These are phyloP conservation scores for Aspergillus asperescens DNA, from an alignment of 495 filamentous ascomycete genomes.

Conservation along the genomic window DNA sequence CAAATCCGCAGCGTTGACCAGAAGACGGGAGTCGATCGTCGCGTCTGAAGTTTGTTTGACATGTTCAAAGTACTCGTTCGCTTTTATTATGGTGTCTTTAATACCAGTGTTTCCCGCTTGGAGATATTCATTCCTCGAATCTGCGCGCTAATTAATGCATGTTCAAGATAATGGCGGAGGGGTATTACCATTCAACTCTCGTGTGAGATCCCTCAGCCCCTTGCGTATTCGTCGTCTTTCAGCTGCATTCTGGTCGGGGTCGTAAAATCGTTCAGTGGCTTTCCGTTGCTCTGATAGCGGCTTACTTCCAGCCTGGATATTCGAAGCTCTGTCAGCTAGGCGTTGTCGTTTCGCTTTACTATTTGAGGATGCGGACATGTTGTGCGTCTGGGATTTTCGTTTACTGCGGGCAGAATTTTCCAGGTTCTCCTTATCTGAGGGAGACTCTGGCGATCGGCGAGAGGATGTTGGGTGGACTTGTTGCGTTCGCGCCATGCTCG, in stretches of 20 bases:
- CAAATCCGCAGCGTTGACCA: slow-evolving; percentile 73
- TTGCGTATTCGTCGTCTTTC: slow-evolving; percentile 67
- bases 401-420: slow-evolving; percentile 10
- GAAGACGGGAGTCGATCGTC: slow-evolving; percentile 76
- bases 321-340: slow-evolving; percentile 32
- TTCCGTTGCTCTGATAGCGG: slow-evolving; percentile 23
- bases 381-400: slow-evolving; percentile 24
- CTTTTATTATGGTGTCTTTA: slow-evolving; percentile 53
- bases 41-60: slow-evolving; percentile 94
- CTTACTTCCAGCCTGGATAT: slow-evolving; percentile 22
- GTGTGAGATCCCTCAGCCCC: slow-evolving; percentile 59
- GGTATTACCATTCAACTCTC: slow-evolving; percentile 57
- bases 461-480: slow-evolving; percentile 20
- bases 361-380: slow-evolving; percentile 28
- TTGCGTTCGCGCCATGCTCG: slow-evolving; percentile 29
- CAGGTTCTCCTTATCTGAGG: slow-evolving; percentile 60
- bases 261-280: slow-evolving; percentile 55
- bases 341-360: slow-evolving; percentile 38
- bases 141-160: slow-evolving; percentile 29
- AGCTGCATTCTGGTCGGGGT: slow-evolving; percentile 83
- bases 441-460: slow-evolving; percentile 31
- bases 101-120: slow-evolving; percentile 57
- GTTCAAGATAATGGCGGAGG: background rate
- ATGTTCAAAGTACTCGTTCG: slow-evolving; percentile 57
- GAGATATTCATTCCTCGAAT: slow-evolving; percentile 64